A percentile compares a stretch with the other conserved stretches of the same genome.
Evolutionary conservation across 306 rosid genomes (phyloP).

Genomic region (Corylus avellana): DNA sequence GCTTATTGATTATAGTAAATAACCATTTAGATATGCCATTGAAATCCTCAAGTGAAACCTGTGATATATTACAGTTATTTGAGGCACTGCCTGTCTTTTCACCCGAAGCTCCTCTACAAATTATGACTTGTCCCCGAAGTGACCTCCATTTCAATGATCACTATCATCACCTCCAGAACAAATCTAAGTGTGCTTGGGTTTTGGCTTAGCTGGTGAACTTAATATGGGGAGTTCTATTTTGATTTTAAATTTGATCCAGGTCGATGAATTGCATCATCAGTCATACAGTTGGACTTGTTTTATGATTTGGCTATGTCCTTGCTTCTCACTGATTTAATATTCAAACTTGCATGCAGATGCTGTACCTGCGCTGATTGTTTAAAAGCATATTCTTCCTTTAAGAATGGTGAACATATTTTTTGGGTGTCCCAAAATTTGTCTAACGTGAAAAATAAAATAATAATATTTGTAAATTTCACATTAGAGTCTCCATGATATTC

Average conservation of each 20-base stretch:
- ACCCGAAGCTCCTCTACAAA: neutral
- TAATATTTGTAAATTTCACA: neutral
- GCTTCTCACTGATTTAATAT: neutral
- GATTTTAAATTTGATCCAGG: neutral
- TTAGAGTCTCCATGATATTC: neutral
- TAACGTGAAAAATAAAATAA: neutral
- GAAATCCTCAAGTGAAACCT: neutral
- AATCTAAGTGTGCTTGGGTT: no score
- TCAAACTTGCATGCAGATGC: neutral
- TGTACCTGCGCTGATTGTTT: neutral
- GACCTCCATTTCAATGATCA: neutral
- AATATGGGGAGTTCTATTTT: neutral
- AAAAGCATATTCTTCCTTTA: neutral
- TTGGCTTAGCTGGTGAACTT: neutral
- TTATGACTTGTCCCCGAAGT: neutral
- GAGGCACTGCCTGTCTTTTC: conserved; percentile 1
- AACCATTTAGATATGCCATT: neutral
- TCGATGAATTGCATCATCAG: neutral
- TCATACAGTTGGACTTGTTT: neutral
- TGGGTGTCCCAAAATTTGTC: neutral
- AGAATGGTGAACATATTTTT: neutral
- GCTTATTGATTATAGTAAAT: neutral
- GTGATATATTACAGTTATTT: neutral
- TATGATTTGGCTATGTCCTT: neutral
- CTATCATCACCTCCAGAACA: neutral